phyloP scores from a whole-genome alignment of 2,329 filamentous ascomycete genomes.

The Pseudopyrenochaeta lycopersici region DNA sequence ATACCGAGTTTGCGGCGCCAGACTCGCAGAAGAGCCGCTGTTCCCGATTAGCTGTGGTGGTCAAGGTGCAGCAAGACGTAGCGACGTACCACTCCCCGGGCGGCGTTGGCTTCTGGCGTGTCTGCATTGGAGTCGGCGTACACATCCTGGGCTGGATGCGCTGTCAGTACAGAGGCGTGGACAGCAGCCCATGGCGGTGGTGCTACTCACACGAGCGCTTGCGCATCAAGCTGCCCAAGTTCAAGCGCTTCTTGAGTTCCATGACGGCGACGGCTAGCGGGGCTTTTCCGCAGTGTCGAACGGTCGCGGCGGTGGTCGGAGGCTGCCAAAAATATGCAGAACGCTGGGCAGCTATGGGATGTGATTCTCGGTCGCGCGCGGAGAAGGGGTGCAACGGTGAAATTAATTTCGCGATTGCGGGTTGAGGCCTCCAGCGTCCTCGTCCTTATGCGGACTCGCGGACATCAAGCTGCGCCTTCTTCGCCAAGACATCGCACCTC shows the following conservation, averaged over 20 bases:
- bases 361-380: conserved; percentile 1
- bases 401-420: conserved; percentile 14
- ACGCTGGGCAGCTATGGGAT: not conserved
- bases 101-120: conserved; percentile 72
- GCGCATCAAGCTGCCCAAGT: conserved; percentile 47
- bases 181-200: conserved; percentile 2
- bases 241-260: conserved; percentile 52
- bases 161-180: conserved; percentile 17
- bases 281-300: conserved; percentile 1
- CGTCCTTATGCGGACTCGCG: conserved; percentile 3
- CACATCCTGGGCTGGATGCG: conserved; percentile 36
- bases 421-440: conserved; percentile 13
- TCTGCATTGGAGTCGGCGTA: conserved; percentile 54
- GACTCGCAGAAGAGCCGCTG: conserved; percentile 86
- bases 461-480: conserved; percentile 26
- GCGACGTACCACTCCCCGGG: conserved; percentile 70
- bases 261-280: conserved; percentile 30
- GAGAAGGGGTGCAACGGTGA: conserved; percentile 1
- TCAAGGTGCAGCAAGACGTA: conserved; percentile 4
- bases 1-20: conserved; percentile 63
- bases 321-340: not conserved
- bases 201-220: conserved; percentile 35
- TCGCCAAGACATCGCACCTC: conserved; percentile 21
- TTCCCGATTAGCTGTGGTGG: conserved; percentile 17
- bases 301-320: conserved; percentile 2